Base-by-base conservation (phyloP, 2,329 filamentous ascomycete genomes). In the Monilinia aucupariae region DNA sequence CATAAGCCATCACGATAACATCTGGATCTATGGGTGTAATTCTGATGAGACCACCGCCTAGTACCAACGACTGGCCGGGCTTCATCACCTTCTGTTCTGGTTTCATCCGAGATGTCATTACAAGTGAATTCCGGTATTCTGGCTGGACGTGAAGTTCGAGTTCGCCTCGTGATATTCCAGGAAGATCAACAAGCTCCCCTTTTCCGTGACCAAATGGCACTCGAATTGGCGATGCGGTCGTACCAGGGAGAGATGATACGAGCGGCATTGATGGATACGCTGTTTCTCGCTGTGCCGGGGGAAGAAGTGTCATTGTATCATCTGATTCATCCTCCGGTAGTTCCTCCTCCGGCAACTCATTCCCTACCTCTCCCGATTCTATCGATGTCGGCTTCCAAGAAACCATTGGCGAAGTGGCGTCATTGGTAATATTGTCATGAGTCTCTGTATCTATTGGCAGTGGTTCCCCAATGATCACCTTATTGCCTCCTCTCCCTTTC, bases 141-240 rank as follows among this genome's bases (percentile, higher is more conserved):
- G 87, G 82, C 48, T 82, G 78, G 54, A 97, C 88, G 72, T 89
- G 86, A 0, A 84, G 76, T 54, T 91, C 87, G 8, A 97, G 79
- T 20, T 86, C 83, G 32, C 85, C 87, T 52, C 94, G 86, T 10
- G 87, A 83, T 41, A 99, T 79, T 0, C 94, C 94, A 0, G 94
- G 94, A 17, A 99, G 81, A 73, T 99, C 94, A 70, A 99, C 91
- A 41, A 99, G 81, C 75, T 99, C 96, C 62, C 94, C 94, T 71
- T 85, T 89, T 30, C 90, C 89, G 64, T 85, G 85, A 52, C 92
- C 92, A 72, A 94, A 99, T 0, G 92, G 91, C 22, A 97, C 85
- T 34, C 94, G 88, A 69, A 99, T 97, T 0, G 94, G 94, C 0
- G 92, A 96, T 2, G 92, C 94, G 0, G 94, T 99, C 0, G 94